phyloP scores from a whole-genome alignment of 352 stramenopile genomes.

The Globisporangium heterothallicum region DNA sequence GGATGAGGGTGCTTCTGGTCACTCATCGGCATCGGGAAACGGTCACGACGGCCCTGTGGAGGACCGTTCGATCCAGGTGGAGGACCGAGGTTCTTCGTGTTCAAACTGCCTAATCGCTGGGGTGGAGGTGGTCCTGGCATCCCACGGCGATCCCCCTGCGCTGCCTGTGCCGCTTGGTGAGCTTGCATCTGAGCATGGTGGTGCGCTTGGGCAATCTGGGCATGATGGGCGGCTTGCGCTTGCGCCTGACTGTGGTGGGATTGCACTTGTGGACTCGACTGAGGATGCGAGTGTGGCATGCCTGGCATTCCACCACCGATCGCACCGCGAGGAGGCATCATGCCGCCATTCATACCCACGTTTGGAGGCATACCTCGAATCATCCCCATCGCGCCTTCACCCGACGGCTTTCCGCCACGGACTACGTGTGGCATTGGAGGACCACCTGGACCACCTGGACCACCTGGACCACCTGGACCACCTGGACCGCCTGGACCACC shows the following conservation, averaged over 20 bases:
- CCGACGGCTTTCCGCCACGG: conserved; percentile 17
- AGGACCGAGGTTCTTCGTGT: conserved; percentile 67
- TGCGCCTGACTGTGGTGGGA: conserved; percentile 53
- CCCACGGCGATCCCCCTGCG: conserved; percentile 52
- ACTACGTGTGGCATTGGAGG: conserved; percentile 9
- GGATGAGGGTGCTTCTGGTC: conserved; percentile 69
- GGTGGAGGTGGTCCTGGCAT: conserved; percentile 45
- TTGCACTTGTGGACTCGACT: conserved; percentile 44
- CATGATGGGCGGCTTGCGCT: conserved; percentile 53
- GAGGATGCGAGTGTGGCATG: conserved; percentile 55
- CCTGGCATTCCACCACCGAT: conserved; percentile 63
- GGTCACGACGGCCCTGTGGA: conserved; percentile 43
- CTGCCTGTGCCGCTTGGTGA: conserved; percentile 25
- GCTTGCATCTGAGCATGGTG: conserved; percentile 45
- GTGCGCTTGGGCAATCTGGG: conserved; percentile 43
- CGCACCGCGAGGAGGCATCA: conserved; percentile 60
- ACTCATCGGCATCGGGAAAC: conserved; percentile 68
- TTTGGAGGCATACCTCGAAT: conserved; percentile 59
- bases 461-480: background rate
- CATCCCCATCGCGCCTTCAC: conserved; percentile 58
- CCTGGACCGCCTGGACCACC: conserved; percentile 1
- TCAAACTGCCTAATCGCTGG: conserved; percentile 58
- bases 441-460: background rate
- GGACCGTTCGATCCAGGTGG: conserved; percentile 30
- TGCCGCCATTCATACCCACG: conserved; percentile 49